Percentiles rank a stretch among this genome's conserved stretches.
These are phyloP conservation scores for Aspergillus sergii DNA, from an alignment of 2,329 filamentous ascomycete species.

Conservation along the genomic window DNA sequence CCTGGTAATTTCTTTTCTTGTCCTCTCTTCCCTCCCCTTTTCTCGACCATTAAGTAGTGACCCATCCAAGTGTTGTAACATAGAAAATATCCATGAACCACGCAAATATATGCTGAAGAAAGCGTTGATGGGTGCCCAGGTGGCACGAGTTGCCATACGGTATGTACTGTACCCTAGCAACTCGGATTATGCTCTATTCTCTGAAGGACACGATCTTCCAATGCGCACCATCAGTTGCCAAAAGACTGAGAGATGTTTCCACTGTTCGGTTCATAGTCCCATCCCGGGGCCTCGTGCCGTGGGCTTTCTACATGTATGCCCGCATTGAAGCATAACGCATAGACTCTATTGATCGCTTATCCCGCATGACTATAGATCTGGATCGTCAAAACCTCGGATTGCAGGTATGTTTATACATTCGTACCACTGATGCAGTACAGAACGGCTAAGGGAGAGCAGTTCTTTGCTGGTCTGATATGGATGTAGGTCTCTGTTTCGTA, in stretches of 20 bases:
- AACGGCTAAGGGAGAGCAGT: too few species aligned
- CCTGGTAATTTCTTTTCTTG: background rate
- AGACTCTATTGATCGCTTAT: background rate
- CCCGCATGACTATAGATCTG: background rate
- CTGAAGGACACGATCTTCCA: background rate
- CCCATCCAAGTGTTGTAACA: background rate
- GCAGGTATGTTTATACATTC: background rate
- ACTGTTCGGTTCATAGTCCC: background rate
- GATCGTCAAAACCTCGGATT: background rate
- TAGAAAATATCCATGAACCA: background rate
- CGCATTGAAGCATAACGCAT: background rate
- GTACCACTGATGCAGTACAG: background rate
- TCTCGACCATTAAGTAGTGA: background rate
- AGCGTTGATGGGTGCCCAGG: background rate
- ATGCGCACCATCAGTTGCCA: background rate
- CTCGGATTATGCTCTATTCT: background rate
- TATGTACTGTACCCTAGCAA: background rate
- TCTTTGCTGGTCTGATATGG: background rate
- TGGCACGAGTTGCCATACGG: background rate
- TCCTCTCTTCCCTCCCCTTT: background rate
- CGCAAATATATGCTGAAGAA: background rate
- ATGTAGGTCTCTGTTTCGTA: background rate
- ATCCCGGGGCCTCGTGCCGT: background rate
- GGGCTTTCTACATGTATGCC: background rate
- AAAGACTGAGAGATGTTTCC: background rate